Evolutionary conservation across 192 early-diverging fungal genomes (phyloP), one percentile per base, ranked within the genome.

Genomic region (Funneliformis geosporum): DNA sequence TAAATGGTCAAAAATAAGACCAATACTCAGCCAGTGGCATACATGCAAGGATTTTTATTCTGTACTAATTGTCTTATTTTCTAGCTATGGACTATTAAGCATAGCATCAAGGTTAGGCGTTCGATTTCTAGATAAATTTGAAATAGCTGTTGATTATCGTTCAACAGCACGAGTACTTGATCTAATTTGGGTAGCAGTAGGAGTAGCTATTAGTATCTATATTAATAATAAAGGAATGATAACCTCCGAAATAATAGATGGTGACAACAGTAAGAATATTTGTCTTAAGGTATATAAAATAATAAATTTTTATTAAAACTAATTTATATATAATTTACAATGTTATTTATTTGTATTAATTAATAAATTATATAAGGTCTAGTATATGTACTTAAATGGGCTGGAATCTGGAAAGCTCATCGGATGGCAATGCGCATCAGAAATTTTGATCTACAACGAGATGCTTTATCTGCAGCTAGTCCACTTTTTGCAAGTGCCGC

Each of bases 91-190:
- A 12, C 43, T 76, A 25, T 43, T 50, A 12, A 65, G 38, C 16
- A 27, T 76, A 46, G 42, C n/a, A 28, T 25, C 75, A 65, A 62
- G 1, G 1, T 42, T 76, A 42, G 60, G 23, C 9, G 75, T 64
- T 8, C 10, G 64, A 25, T 76, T 43, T 46, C 46, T 76, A 46
- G 75, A 76, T 65, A 76, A 76, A 76, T 76, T 65, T 27, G 61
- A 76, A 76, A 76, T 60, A 2, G 60, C 44, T n/a, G 42, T 65
- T 46, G 28, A 76, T 28, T 76, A 76, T 64, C 12, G 23, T 61
- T 18, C 42, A n/a, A 76, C 23, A 61, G 27, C 11, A 65, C 0
- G 16, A 38, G 40, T 76, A 46, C 28, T 76, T 21, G 40, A 76
- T 46, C 21, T 65, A 23, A 64, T 76, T 44, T 76, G 61, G 42